Evolutionary conservation across 2,329 filamentous ascomycete genomes (phyloP).

Genomic region (Chaetomiaceae sp.): DNA sequence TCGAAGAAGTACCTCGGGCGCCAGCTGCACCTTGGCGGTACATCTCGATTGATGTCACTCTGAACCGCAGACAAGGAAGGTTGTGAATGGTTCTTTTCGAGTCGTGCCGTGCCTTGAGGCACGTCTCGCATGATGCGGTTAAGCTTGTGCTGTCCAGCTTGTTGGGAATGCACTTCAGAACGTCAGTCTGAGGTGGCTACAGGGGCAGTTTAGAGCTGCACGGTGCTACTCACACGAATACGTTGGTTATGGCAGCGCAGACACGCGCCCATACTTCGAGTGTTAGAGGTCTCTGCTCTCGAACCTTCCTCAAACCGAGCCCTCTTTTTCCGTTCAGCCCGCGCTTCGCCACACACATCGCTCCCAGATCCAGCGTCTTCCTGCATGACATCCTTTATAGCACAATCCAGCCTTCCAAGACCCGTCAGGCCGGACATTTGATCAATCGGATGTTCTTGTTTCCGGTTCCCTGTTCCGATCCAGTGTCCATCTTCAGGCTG

Average conservation of each 20-base stretch:
- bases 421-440: too few relatives aligned
- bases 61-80: conserved; percentile 39
- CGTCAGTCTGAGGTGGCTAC: conserved; percentile 8
- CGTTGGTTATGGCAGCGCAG: conserved; percentile 41
- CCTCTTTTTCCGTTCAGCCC: conserved; percentile 13
- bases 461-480: too few relatives aligned
- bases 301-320: conserved; percentile 22
- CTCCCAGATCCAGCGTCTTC: too few relatives aligned
- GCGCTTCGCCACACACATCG: background rate
- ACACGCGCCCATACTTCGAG: conserved; percentile 35
- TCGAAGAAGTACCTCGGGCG: conserved; percentile 32
- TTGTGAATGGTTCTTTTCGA: conserved; percentile 44
- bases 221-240: conserved; percentile 36
- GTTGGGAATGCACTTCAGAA: conserved; percentile 34
- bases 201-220: too few relatives aligned
- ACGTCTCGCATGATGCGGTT: conserved; percentile 34
- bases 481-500: too few relatives aligned
- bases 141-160: conserved; percentile 20
- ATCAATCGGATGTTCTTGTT: too few relatives aligned
- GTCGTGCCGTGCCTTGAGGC: conserved; percentile 31
- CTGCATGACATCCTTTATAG: too few relatives aligned
- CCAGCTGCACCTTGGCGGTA: conserved; percentile 38
- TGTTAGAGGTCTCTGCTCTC: conserved; percentile 31
- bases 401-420: too few relatives aligned
- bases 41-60: conserved; percentile 36